Base-by-base conservation (phyloP, 805 yeast species). In the Saccharomycopsis fibuligera region DNA sequence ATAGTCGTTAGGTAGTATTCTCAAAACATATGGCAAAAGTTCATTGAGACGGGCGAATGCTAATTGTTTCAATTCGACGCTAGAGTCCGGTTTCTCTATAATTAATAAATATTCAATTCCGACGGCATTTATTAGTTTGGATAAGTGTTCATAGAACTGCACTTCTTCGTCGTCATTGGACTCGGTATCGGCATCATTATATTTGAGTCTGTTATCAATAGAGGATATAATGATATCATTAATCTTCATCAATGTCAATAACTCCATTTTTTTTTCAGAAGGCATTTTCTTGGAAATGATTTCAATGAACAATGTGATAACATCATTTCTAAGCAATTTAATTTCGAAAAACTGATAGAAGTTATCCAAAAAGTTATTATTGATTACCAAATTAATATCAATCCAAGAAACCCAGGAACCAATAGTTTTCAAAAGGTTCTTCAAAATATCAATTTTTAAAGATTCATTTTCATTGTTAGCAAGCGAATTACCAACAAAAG, bases 331-430 rank as follows among this genome's bases (percentile, higher is more conserved):
- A 45, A 78, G 76, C 21, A 63, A 65, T 4, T 65, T 64, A 50
- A 63, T 65, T 47, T 71, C 72, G 54, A 88, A 69, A 58, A 75
- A 81, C 50, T 73, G 75, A 58, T 79, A 82, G 41, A 88, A 73
- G 33, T 76, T 60, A 24, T 70, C 65, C 57, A 86, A 68, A 56
- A 76, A 81, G 21, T 76, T 76, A 30, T 75, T 72, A 44, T 78
- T 78, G 27, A 89, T 73, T 47, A 91, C 78, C 57, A 87, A 69
- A 47, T 81, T 71, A 53, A 90, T 81, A 62, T 87, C 95, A 62
- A 90, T 87, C 99, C 99, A 93, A 22, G 90, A 81, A 22, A 89
- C 85, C 75, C 85, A 93, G 10, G 79, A 79, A 9, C 97, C 97
- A 48, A 93, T 78, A 48, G 80, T 80, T 45, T 72, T 71, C 44